Evolutionary conservation across 768 basidiomycete genomes (phyloP), one percentile per base, ranked within the genome.

Genomic region (Termitomyces sp.): DNA sequence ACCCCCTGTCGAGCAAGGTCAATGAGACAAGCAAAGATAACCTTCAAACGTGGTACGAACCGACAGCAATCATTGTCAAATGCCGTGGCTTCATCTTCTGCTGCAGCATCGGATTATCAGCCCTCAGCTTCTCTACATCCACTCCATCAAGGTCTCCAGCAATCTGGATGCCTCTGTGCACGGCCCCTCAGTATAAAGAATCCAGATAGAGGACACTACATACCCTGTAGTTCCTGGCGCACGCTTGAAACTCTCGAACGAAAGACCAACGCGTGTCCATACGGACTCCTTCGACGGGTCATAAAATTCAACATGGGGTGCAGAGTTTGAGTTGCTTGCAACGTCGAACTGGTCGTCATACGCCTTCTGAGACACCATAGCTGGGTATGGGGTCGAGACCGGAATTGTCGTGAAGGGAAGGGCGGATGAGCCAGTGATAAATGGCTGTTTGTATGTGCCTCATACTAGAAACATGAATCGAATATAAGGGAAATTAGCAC

Each of bases 21-120:
- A 24, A 36, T 28, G 35, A 20, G 35, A 26, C 33, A 43, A 44
- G 20, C 42, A 6, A 7, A n/a, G 10, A 6, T 7, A 46, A 20
- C 18, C 16, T 46, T 20, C 7, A 22, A 32, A 30, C 24, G 44
- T 35, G 24, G 18, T 26, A 67, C 77, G 59, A 38, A 77, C 77
- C 78, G 52, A 79, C 76, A 58, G 78, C 78, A 65, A 79, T 79
- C 78, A 79, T 78, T 53, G 70, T 65, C 30, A 79, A 58, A 69
- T 79, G 78, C 42, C 78, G 66, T 10, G 74, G 74, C 68, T 78
- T 78, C 76, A 79, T 76, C 67, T 77, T 76, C 59, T 76, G 75
- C 57, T 79, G 78, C 20, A 79, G 65, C 73, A 78, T 75, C 10
- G 78, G 77, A 20, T 72, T 70, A 28, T 78, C 75, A 24, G 73